Evolutionary conservation across 176 grass and related monocot genomes (phyloP).

Genomic region (Oryza meyeriana): DNA sequence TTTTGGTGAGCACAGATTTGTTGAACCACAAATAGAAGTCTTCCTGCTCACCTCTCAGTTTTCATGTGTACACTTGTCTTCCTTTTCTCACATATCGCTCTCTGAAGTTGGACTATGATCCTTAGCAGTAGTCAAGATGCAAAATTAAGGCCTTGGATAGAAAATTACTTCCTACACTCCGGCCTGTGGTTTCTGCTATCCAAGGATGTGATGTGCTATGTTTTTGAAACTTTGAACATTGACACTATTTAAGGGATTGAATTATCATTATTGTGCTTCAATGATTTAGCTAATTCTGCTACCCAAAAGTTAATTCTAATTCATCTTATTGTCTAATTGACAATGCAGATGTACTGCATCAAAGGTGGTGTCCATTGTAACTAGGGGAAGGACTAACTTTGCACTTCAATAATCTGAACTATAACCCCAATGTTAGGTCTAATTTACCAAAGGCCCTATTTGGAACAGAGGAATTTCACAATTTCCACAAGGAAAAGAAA

Average conservation of each 20-base stretch:
- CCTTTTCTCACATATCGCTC: background rate
- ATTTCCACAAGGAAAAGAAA: background rate
- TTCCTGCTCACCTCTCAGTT: slow-evolving; percentile 5
- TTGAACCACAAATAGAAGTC: slow-evolving; percentile 28
- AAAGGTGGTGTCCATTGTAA: background rate
- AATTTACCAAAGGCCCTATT: background rate
- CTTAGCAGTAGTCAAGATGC: background rate
- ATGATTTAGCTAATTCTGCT: background rate
- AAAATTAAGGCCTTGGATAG: background rate
- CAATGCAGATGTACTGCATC: background rate
- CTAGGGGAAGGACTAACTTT: background rate
- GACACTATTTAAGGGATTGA: background rate
- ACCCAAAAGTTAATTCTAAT: background rate
- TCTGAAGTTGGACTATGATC: background rate
- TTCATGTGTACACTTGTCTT: background rate
- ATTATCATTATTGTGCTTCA: slow-evolving; percentile 1
- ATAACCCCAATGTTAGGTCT: too few relatives aligned
- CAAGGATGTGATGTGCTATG: background rate
- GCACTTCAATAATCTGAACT: background rate
- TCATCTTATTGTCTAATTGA: background rate
- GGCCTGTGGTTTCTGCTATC: background rate
- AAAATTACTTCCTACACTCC: background rate
- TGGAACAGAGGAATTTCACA: background rate
- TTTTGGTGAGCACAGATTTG: slow-evolving; percentile 27
- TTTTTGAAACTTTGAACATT: background rate